A percentile compares a stretch with the other conserved stretches of the same genome.
Conservation (phyloP, 257 asterid genomes). For the Paraleonurus japonicus region DNA sequence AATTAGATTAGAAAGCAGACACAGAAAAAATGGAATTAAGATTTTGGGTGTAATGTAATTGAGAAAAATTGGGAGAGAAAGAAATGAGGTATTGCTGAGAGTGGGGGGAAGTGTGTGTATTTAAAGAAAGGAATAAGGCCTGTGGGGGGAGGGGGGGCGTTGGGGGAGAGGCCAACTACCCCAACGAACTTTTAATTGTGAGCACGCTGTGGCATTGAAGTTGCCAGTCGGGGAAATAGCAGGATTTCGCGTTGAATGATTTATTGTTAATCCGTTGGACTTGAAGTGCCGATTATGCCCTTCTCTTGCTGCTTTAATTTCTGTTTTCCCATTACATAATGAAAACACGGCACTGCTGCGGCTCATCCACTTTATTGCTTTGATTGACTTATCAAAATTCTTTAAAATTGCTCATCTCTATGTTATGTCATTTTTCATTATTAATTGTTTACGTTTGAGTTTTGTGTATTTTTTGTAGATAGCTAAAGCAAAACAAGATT, state of each 20-base stretch:
- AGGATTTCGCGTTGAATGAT: slow-evolving; percentile 20
- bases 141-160: no score
- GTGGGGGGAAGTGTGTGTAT: slow-evolving; percentile 31
- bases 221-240: slow-evolving; percentile 41
- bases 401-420: no score
- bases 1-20: no score
- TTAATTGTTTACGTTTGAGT: no score
- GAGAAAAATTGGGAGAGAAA: neutral
- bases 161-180: slow-evolving; percentile 64
- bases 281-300: neutral
- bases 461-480: no score
- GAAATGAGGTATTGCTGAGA: slow-evolving; percentile 6
- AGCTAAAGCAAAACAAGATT: no score
- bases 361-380: neutral
- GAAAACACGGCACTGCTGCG: neutral
- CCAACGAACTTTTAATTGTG: slow-evolving; percentile 63
- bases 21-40: neutral
- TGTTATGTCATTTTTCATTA: no score
- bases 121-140: slow-evolving; percentile 34
- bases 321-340: slow-evolving; percentile 1
- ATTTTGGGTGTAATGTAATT: neutral
- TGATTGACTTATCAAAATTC: neutral
- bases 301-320: neutral
- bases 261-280: neutral
- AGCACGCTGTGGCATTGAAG: slow-evolving; percentile 42